Base-by-base conservation (phyloP, 2,329 filamentous ascomycete species). In the Alternaria novae-zelandiae region DNA sequence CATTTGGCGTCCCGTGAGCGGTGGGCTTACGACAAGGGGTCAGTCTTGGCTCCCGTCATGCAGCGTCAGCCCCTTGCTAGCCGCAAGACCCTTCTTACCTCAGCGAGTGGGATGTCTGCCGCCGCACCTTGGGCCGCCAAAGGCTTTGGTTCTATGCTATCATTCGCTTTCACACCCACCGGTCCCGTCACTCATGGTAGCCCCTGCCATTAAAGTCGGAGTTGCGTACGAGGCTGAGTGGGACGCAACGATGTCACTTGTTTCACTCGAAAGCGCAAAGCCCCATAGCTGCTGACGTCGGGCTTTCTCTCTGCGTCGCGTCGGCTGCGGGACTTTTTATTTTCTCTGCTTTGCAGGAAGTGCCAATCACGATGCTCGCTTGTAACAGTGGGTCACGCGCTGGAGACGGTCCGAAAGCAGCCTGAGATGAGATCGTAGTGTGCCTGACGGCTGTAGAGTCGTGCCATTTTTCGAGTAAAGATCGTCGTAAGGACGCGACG, bases 401-500 rank as follows among this genome's bases (percentile, higher is more conserved):
- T 57, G 47, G 45, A 23, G 25, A 64, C 64, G 69, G 68, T 32
- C 68, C 70, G 68, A 69, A 63, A 62, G 26, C 49, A 49, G 30
- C 56, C 30, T 55, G 43, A 64, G 57, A 57, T 64, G 57, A 64
- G 61, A 64, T 64, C 46, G 57, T 51, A 53, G 57, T 62, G 63
- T 67, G 69, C 64, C 67, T 71, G 59, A 69, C 61, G 30, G 44
- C 59, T 21, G 32, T 66, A 63, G 50, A 59, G 59, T 54, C 30
- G n/a, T 57, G 20, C 20, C n/a, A 41, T 59, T 20, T 20, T 65
- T 46, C 21, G 36, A 57, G 61, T 17, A 45, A 64, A 62, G 68
- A 70, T 70, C 62, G 61, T 53, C 68, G 58, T 26, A 41, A 57
- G 65, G 69, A 72, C 70, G 68, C 70, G 70, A 72, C 69, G 65